Evolutionary conservation across 2,329 filamentous ascomycete species (phyloP).

Genomic region (Diaporthe longicolla): DNA sequence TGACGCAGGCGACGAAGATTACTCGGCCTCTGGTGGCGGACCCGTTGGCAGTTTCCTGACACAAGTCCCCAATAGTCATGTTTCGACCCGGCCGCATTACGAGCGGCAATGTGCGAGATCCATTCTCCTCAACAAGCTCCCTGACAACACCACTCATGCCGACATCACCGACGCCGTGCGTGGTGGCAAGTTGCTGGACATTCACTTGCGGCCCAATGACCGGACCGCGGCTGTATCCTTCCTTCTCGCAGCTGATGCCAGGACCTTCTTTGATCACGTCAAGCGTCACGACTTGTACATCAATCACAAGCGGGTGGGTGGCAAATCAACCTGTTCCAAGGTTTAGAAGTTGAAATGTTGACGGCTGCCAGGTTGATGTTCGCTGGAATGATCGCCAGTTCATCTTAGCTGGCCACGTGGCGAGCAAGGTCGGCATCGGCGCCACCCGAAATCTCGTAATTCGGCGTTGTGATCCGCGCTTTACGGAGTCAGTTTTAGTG

Average conservation of each 20-base stretch:
- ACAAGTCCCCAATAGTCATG: constrained; percentile 29
- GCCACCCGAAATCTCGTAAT: constrained; percentile 83
- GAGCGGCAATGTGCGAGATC: constrained; percentile 66
- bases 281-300: constrained; percentile 78
- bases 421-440: constrained; percentile 73
- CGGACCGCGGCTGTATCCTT: constrained; percentile 78
- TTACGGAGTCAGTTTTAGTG: constrained; percentile 64
- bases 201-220: constrained; percentile 73
- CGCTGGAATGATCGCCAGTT: constrained; percentile 81
- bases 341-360: background rate
- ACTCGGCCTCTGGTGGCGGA: constrained; percentile 33
- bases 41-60: constrained; percentile 41
- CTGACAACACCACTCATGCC: constrained; percentile 72
- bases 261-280: constrained; percentile 74
- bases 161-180: constrained; percentile 77
- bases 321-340: constrained; percentile 12
- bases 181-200: constrained; percentile 79
- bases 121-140: constrained; percentile 73
- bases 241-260: constrained; percentile 72
- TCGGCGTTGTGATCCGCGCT: constrained; percentile 66
- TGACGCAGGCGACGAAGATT: constrained; percentile 23
- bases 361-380: constrained; percentile 70
- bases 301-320: constrained; percentile 74
- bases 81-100: constrained; percentile 47
- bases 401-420: constrained; percentile 72